Conservation (phyloP, 306 rosid species). For the Quercus parvula region DNA sequence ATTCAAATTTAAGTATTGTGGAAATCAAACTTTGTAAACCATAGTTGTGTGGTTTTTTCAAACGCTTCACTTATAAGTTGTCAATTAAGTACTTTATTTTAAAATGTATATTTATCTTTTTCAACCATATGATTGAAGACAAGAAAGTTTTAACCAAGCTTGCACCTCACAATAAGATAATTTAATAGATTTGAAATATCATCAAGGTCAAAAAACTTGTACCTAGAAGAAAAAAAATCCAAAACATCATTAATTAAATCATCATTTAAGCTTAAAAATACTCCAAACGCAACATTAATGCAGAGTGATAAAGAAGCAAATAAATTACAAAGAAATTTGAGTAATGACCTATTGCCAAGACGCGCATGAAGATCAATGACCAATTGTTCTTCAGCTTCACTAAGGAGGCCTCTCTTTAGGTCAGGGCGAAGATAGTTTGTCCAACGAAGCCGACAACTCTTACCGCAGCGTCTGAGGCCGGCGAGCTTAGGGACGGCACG, state of each 20-base stretch:
- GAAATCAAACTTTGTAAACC: not conserved
- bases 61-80: slow-evolving; percentile 27
- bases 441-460: slow-evolving; percentile 99
- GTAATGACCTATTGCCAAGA: slow-evolving; percentile 77
- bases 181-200: not conserved
- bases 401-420: slow-evolving; percentile 82
- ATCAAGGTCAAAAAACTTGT: not conserved
- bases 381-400: slow-evolving; percentile 67
- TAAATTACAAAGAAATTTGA: not conserved
- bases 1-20: too few relatives aligned
- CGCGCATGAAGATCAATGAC: slow-evolving; percentile 92
- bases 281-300: slow-evolving; percentile 12
- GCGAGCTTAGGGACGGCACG: slow-evolving; percentile 96
- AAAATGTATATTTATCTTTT: slow-evolving; percentile 2
- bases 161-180: not conserved
- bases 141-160: slow-evolving; percentile 7
- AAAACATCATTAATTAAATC: not conserved
- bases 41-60: not conserved
- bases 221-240: not conserved
- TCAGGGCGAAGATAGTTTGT: slow-evolving; percentile 92
- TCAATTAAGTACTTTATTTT: slow-evolving; percentile 13
- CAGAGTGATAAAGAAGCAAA: not conserved
- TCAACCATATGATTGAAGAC: slow-evolving; percentile 25
- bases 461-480: slow-evolving; percentile 87
- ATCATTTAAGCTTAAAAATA: not conserved